These are phyloP conservation scores for Chlorella sp. DNA, from an alignment of 139 green algal species.

Conservation along the genomic window DNA sequence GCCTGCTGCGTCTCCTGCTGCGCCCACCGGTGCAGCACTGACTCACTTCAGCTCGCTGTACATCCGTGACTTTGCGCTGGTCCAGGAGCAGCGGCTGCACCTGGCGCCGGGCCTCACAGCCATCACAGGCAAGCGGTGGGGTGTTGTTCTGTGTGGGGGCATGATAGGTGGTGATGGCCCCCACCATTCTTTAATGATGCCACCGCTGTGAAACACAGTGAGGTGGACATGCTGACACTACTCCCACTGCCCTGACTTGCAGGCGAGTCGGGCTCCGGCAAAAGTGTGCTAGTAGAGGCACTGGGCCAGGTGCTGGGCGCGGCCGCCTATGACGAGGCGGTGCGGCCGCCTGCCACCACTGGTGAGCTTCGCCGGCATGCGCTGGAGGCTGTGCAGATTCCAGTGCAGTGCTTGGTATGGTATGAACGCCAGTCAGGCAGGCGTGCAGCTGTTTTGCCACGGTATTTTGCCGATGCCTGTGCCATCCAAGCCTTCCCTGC, in stretches of 20 bases:
- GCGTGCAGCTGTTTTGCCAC: no score
- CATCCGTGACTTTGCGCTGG: slow-evolving; percentile 85
- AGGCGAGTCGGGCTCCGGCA: slow-evolving; percentile 87
- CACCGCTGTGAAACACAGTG: no score
- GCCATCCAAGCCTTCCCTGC: no score
- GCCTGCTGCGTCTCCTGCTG: not conserved
- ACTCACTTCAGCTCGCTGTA: slow-evolving; percentile 41
- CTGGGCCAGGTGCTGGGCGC: slow-evolving; percentile 77
- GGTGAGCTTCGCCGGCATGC: slow-evolving; percentile 48
- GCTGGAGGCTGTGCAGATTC: no score
- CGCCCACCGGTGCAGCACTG: no score
- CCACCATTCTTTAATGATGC: no score
- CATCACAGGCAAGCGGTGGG: slow-evolving; percentile 57
- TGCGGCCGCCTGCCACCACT: slow-evolving; percentile 65
- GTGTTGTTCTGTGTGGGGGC: not conserved
- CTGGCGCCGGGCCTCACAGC: slow-evolving; percentile 85
- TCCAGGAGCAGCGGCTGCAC: slow-evolving; percentile 64
- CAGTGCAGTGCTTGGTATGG: no score
- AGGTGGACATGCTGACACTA: no score
- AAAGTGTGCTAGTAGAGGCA: slow-evolving; percentile 84
- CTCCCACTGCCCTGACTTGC: not conserved
- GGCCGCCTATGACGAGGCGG: slow-evolving; percentile 57
- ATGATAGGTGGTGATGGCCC: not conserved
- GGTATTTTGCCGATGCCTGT: no score
- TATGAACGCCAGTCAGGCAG: no score